A percentile compares a stretch with the other conserved stretches of the same genome.
These are phyloP conservation scores for Bacterosira constricta DNA, from an alignment of 108 stramenopile genomes.

Conservation along the genomic window DNA sequence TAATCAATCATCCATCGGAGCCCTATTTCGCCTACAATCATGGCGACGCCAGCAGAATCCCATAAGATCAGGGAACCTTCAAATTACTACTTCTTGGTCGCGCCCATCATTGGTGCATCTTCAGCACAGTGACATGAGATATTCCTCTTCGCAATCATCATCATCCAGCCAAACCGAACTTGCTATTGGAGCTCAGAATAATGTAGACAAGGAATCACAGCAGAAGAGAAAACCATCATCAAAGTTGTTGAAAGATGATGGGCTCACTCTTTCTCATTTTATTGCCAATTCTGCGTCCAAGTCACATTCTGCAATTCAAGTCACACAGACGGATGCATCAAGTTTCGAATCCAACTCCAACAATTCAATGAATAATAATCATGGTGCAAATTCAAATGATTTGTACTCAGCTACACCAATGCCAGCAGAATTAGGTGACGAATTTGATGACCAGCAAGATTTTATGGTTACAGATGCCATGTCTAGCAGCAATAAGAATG, in stretches of 20 bases:
- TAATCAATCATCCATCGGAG: no score
- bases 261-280: constrained; percentile 38
- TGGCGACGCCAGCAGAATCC: neutral
- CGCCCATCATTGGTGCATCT: neutral
- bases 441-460: neutral
- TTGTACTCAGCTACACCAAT: neutral
- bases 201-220: neutral
- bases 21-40: neutral
- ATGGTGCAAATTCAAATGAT: neutral
- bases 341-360: neutral
- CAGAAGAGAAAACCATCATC: neutral
- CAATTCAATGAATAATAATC: neutral
- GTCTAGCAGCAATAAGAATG: neutral
- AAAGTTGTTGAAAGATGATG: constrained; percentile 26
- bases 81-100: neutral
- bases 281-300: constrained; percentile 21
- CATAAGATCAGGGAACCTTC: neutral
- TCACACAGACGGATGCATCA: neutral
- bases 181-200: neutral
- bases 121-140: no score
- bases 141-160: no score
- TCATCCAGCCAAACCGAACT: neutral
- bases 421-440: neutral
- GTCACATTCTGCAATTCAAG: no score
- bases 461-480: neutral